Percentiles rank a stretch among this genome's conserved stretches.
These are phyloP conservation scores for Kalmusia sp. DNA, from an alignment of 2,329 filamentous ascomycete genomes.

Conservation along the genomic window DNA sequence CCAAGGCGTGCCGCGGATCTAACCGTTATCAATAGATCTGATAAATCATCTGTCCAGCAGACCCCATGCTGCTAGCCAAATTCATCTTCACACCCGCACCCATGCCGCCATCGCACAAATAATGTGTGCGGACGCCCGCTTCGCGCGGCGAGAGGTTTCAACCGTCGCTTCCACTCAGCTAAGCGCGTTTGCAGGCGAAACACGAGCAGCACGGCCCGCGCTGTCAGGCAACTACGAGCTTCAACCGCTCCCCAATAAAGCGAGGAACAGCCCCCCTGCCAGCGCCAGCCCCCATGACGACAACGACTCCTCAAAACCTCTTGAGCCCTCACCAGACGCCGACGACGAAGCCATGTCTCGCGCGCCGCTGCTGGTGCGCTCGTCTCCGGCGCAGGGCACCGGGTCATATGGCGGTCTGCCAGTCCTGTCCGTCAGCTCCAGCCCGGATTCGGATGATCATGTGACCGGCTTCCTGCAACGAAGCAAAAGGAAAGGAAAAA, in stretches of 20 bases:
- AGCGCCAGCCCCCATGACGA: slow-evolving; percentile 38
- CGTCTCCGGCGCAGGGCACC: slow-evolving; percentile 66
- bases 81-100: slow-evolving; percentile 16
- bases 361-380: slow-evolving; percentile 65
- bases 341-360: slow-evolving; percentile 52
- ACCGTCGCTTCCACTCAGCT: slow-evolving; percentile 24
- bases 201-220: slow-evolving; percentile 24
- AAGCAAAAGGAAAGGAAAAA: slow-evolving; percentile 41
- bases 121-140: slow-evolving; percentile 20
- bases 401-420: slow-evolving; percentile 68
- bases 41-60: slow-evolving; percentile 19
- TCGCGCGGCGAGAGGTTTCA: slow-evolving; percentile 10
- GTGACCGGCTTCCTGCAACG: slow-evolving; percentile 30
- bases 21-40: slow-evolving; percentile 26
- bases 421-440: slow-evolving; percentile 49
- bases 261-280: slow-evolving; percentile 34
- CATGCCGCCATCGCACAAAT: slow-evolving; percentile 22
- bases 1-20: slow-evolving; percentile 19
- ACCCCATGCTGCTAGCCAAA: slow-evolving; percentile 11
- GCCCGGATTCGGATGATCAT: slow-evolving; percentile 44
- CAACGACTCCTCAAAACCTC: slow-evolving; percentile 17
- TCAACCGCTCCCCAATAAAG: slow-evolving; percentile 33
- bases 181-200: slow-evolving; percentile 26
- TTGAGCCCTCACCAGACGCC: slow-evolving; percentile 22
- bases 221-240: slow-evolving; percentile 40